These are phyloP conservation scores for Rhytidhysteron rufulum DNA, from an alignment of 2,329 filamentous ascomycete genomes.

Conservation along the genomic window DNA sequence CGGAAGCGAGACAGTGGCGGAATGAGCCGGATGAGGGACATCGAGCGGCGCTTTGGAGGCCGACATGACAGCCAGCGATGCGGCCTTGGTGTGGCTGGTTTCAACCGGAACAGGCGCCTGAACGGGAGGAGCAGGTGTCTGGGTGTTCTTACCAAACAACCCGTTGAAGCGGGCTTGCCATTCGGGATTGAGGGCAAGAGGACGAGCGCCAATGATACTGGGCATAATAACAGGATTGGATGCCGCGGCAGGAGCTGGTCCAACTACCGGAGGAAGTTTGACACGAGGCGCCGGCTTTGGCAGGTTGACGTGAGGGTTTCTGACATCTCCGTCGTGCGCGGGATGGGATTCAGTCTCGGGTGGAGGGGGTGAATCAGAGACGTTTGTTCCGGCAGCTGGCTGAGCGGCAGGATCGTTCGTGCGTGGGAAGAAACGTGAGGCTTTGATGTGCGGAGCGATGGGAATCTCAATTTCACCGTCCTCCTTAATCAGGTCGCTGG, in stretches of 20 bases:
- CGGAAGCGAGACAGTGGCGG: conserved; percentile 71
- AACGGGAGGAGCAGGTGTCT: conserved; percentile 16
- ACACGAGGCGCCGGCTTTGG: conserved; percentile 72
- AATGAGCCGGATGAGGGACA: conserved; percentile 43
- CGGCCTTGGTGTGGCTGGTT: conserved; percentile 35
- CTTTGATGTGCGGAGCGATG: conserved; percentile 9
- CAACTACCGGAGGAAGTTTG: conserved; percentile 64
- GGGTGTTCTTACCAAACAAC: conserved; percentile 60
- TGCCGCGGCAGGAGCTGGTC: conserved; percentile 40
- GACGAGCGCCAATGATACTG: conserved; percentile 29
- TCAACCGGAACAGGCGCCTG: conserved; percentile 32
- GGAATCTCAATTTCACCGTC: conserved; percentile 25
- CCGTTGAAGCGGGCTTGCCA: conserved; percentile 87
- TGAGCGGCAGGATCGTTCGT: conserved; percentile 20
- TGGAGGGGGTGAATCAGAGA: conserved; percentile 46
- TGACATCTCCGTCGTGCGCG: conserved; percentile 64
- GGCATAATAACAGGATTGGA: conserved; percentile 21
- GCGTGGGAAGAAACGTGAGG: conserved; percentile 36
- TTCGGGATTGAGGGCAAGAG: conserved; percentile 42
- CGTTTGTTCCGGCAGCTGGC: conserved; percentile 13
- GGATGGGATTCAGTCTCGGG: conserved; percentile 72
- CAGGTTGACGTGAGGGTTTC: conserved; percentile 65
- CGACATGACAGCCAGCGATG: conserved; percentile 58
- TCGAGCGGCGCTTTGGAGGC: conserved; percentile 59
- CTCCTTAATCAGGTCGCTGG: conserved; percentile 10